phyloP scores from a whole-genome alignment of 108 stramenopile species.

The Nannochloropsis granulata region DNA sequence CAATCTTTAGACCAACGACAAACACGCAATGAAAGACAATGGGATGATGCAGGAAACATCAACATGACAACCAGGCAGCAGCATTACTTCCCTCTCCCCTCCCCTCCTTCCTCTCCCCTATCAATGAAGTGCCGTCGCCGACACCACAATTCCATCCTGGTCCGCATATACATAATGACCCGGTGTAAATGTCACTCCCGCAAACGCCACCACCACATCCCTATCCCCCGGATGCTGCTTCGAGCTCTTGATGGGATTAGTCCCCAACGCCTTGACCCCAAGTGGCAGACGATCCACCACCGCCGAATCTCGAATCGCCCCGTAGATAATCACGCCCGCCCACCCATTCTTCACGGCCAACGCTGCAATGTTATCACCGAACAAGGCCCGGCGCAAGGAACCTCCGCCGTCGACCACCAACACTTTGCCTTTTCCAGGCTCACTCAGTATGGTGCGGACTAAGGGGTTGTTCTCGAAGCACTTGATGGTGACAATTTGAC shows the following conservation, averaged over 20 bases:
- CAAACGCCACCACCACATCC: conserved; percentile 11
- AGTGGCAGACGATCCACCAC: conserved; percentile 4
- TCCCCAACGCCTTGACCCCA: conserved; percentile 18
- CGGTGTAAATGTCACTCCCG: conserved; percentile 2
- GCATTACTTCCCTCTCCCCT: too few relatives aligned
- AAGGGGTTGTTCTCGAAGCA: conserved; percentile 24
- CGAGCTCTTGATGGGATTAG: conserved; percentile 15
- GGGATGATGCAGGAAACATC: too few relatives aligned
- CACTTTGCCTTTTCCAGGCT: conserved; percentile 14
- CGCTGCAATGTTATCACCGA: conserved; percentile 20
- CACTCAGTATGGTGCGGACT: conserved; percentile 12
- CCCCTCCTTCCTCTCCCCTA: background rate
- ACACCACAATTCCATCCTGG: conserved; percentile 21
- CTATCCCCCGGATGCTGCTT: conserved; percentile 13
- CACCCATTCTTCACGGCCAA: conserved; percentile 20
- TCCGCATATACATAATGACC: conserved; percentile 16
- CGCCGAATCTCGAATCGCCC: conserved; percentile 15
- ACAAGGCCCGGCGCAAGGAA: conserved; percentile 4
- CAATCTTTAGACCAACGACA: too few relatives aligned
- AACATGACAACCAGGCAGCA: too few relatives aligned
- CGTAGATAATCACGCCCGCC: conserved; percentile 24
- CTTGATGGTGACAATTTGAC: conserved; percentile 16
- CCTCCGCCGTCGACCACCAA: conserved; percentile 33
- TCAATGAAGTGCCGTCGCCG: background rate
- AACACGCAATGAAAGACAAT: too few relatives aligned